phyloP scores from a whole-genome alignment of 306 rosid genomes.

The Vachellia collinsii region DNA sequence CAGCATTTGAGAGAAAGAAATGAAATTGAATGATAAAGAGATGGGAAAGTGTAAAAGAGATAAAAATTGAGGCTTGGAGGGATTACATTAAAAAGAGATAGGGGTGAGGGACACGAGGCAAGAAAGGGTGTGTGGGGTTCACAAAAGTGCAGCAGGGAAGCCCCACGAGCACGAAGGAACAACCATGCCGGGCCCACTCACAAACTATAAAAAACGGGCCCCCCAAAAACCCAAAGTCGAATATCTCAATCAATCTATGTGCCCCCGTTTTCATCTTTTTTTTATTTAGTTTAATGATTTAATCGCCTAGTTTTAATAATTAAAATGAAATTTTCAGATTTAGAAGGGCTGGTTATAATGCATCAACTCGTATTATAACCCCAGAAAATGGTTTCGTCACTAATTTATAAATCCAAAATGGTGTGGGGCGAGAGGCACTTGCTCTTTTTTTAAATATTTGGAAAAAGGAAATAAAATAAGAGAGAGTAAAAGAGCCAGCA shows the following conservation, averaged over 20 bases:
- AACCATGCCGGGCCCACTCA: conserved; percentile 24
- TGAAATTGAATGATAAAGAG: not conserved
- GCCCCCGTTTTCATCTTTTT: conserved; percentile 13
- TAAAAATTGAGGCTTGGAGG: conserved; percentile 9
- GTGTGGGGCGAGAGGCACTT: not conserved
- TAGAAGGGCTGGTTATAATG: not conserved
- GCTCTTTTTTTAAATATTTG: not conserved
- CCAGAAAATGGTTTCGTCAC: not conserved
- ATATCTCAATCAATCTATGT: conserved; percentile 30
- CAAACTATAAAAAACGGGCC: conserved; percentile 10
- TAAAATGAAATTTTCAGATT: not conserved
- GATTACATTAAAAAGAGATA: not conserved
- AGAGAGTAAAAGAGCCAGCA: conserved; percentile 53
- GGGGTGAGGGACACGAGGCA: conserved; percentile 39
- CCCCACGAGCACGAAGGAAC: conserved; percentile 56
- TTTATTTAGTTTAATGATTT: not conserved
- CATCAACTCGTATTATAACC: not conserved
- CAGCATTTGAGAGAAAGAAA: not conserved
- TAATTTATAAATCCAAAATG: not conserved
- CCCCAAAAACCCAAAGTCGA: conserved; percentile 41
- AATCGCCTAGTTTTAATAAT: not conserved
- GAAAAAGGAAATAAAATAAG: not conserved
- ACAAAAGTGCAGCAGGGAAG: conserved; percentile 41
- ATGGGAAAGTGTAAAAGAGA: conserved; percentile 20
- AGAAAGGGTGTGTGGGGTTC: conserved; percentile 38